Evolutionary conservation across 2,329 filamentous ascomycete genomes (phyloP).

Genomic region (Didymella exigua): DNA sequence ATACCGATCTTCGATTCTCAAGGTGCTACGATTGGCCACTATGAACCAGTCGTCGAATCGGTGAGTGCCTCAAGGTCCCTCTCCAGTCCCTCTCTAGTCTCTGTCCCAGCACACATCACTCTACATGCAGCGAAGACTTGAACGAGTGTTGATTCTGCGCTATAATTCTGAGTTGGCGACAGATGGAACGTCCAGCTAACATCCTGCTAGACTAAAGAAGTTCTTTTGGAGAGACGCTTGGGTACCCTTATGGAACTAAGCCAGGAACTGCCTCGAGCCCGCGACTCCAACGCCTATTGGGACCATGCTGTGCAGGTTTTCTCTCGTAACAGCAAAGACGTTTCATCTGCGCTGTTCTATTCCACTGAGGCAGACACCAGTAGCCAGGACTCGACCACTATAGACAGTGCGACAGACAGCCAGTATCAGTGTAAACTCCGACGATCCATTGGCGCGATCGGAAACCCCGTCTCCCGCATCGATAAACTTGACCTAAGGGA

Average conservation of each 20-base stretch:
- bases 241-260: conserved; percentile 29
- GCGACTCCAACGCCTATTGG: conserved; percentile 74
- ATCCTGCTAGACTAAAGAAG: conserved; percentile 20
- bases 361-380: conserved; percentile 24
- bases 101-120: too few relatives aligned
- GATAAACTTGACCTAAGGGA: conserved; percentile 27
- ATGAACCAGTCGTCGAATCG: conserved; percentile 79
- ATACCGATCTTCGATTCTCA: conserved; percentile 74
- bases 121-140: too few relatives aligned
- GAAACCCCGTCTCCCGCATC: conserved; percentile 26
- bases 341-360: conserved; percentile 36
- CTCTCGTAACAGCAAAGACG: conserved; percentile 67
- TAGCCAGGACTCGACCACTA: conserved; percentile 4
- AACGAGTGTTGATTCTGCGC: too few relatives aligned
- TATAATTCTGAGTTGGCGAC: not conserved
- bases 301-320: conserved; percentile 68
- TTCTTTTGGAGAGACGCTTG: conserved; percentile 16
- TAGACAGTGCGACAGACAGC: conserved; percentile 10
- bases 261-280: conserved; percentile 73
- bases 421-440: conserved; percentile 27
- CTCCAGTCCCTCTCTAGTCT: not conserved
- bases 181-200: not conserved
- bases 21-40: conserved; percentile 72
- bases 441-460: conserved; percentile 29
- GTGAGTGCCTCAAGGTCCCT: conserved; percentile 50